Conservation (phyloP, 805 yeast genomes). For the Blastobotrys muscicola region DNA sequence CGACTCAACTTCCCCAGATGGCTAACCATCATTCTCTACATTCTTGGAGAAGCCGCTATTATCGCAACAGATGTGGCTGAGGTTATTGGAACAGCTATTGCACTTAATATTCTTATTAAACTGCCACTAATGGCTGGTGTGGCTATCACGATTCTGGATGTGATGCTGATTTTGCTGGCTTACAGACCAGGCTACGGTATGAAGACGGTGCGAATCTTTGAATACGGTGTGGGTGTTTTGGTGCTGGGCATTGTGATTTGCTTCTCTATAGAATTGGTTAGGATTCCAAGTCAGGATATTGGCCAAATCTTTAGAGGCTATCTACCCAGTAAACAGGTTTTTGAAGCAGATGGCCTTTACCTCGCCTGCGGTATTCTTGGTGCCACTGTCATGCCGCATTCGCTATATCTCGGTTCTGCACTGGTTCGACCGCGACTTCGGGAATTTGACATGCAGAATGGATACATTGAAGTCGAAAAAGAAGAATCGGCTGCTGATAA, state of each 20-base stretch:
- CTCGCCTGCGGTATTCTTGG: constrained; percentile 80
- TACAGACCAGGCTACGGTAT: constrained; percentile 81
- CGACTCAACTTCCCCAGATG: constrained; percentile 58
- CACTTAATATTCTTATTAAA: constrained; percentile 71
- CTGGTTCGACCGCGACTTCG: constrained; percentile 78
- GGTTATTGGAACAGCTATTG: constrained; percentile 95
- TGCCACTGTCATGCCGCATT: constrained; percentile 94
- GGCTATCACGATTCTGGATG: constrained; percentile 75
- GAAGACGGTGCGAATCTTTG: constrained; percentile 68
- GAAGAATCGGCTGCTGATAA: constrained; percentile 32
- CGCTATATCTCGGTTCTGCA: constrained; percentile 79
- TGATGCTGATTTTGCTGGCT: constrained; percentile 74
- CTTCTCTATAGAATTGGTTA: constrained; percentile 66
- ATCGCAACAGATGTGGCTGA: constrained; percentile 96
- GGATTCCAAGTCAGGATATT: constrained; percentile 47
- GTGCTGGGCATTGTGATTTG: constrained; percentile 80
- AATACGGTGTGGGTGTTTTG: constrained; percentile 65
- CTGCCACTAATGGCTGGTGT: constrained; percentile 82
- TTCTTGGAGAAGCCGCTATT: constrained; percentile 81
- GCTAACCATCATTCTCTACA: constrained; percentile 43
- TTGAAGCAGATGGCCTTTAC: constrained; percentile 60
- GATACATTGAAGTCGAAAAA: constrained; percentile 29
- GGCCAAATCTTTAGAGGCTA: constrained; percentile 64
- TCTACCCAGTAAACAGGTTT: constrained; percentile 40
- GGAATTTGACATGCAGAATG: constrained; percentile 64